Evolutionary conservation across 768 basidiomycete genomes (phyloP).

Genomic region (Suillus lakei): DNA sequence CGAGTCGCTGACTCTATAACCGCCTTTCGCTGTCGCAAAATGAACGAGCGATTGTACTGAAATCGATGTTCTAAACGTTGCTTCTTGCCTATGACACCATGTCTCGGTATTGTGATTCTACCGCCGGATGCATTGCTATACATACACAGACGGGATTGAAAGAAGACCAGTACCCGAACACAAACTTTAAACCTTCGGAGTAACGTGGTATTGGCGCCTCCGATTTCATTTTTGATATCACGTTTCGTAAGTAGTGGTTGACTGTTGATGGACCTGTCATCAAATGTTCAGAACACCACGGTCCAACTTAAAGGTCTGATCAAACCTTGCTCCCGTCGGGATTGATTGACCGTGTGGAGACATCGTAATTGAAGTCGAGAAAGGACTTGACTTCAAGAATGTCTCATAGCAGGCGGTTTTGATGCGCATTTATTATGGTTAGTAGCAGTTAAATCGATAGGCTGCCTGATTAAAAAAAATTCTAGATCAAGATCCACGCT

Average conservation of each 20-base stretch:
- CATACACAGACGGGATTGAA: background rate
- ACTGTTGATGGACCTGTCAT: background rate
- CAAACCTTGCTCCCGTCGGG: background rate
- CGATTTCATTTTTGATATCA: background rate
- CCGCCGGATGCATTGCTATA: background rate
- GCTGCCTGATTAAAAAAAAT: background rate
- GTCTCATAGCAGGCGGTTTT: no score
- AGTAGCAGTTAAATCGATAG: background rate
- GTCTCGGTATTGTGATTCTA: background rate
- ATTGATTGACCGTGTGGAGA: background rate
- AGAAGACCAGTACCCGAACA: background rate
- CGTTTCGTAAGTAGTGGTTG: background rate
- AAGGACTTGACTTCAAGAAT: background rate
- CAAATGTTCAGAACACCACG: background rate
- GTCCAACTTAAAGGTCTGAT: background rate
- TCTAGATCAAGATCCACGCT: background rate
- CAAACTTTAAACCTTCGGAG: background rate
- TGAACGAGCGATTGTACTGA: background rate
- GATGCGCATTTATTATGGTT: background rate
- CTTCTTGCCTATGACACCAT: background rate
- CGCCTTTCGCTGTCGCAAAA: background rate
- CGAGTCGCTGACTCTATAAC: background rate
- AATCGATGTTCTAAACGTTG: background rate
- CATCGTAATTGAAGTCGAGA: background rate
- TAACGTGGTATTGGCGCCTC: background rate